Evolutionary conservation across 1,284 basidiomycete species (phyloP), one percentile per base, ranked within the genome.

Genomic region (Psilocybe mexicana): DNA sequence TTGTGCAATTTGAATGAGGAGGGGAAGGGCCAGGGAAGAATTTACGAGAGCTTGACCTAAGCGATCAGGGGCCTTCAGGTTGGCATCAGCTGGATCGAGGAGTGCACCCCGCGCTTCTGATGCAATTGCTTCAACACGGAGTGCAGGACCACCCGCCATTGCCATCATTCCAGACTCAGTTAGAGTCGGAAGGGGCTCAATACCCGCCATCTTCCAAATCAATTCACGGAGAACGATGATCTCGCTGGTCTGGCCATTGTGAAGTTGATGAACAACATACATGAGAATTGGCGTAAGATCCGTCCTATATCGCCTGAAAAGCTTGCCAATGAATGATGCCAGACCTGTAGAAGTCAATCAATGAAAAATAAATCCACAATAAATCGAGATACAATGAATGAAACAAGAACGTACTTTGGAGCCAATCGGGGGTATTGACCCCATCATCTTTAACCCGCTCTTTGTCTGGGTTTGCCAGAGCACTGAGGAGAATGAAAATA

Each of bases 151-250:
- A 54, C 96, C 94, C 2, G 92, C 91, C 82, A 97, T 94, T 1
- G 93, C 93, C 35, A 83, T 74, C 48, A 99, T 86, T 72, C 99
- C 96, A 0, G 87, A 80, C 62, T 97, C 93, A 0, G 94, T 93
- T 45, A 98, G 78, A 70, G 88, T 93, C 1, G 92, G 92, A 50
- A 98, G 78, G 8, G 93, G 92, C 68, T 98, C 92, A 61, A 98
- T 93, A 3, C 93, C 95, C 3, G 93, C 90, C 94, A 98, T 98
- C 70, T 95, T 93, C 79, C 88, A 91, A 57, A 99, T 92, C 53
- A 99, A 77, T 69, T 98, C 95, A 45, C 92, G 87, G 24, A 99
- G 79, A 36, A 99, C 92, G 35, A 96, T 83, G 46, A 99, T 86
- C 67, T 98, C 97, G 18, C 92, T 91, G 0, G 91, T 86, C 69